Base-by-base conservation (phyloP, 495 filamentous ascomycete species). In the Aspergillus haitiensis region DNA sequence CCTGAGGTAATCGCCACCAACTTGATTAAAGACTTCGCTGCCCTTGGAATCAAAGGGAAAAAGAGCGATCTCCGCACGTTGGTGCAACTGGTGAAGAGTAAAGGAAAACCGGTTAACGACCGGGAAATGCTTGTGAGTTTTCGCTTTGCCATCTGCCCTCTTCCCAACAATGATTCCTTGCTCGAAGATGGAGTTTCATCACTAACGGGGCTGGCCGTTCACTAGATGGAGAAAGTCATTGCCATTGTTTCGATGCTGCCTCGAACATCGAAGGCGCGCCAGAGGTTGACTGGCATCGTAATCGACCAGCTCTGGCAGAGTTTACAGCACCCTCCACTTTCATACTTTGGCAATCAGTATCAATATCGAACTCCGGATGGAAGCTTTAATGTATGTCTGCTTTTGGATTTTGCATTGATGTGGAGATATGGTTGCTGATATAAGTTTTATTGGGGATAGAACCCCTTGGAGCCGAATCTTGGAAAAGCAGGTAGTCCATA, bases 281-380 rank as follows among this genome's bases (percentile, higher is more conserved):
- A 64, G n/a, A 68, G 73, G n/a, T 65, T 86, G 21, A 85, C 82
- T 40, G 67, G 78, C 60, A 61, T 69, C 36, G 78, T 86, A 63
- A 73, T 87, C 18, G 77, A 81, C 34, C 66, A 75, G 15, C 76
- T 87, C 7, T 88, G 84, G 83, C 70, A 78, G 53, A 84, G 79
- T 46, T 73, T 88, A 31, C 76, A 82, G 58, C 86, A 88, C 67
- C 86, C 86, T 15, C 86, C 86, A 0, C 65, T 81, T 52, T 79
- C 51, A 5, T 60, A 83, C 36, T 34, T 69, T 7, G 67, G 67
- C 4, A 59, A 69, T 32, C 55, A 62, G 9, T 66, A 65, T 45
- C 55, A 64, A 34, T 78, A 78, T 56, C 67, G 75, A 21, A 66
- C 66, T 27, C 56, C 73, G 16, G 75, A 78, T 51, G 75, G 75